Base-by-base conservation (phyloP, 176 grass and related monocot species). In the Carex parvula region DNA sequence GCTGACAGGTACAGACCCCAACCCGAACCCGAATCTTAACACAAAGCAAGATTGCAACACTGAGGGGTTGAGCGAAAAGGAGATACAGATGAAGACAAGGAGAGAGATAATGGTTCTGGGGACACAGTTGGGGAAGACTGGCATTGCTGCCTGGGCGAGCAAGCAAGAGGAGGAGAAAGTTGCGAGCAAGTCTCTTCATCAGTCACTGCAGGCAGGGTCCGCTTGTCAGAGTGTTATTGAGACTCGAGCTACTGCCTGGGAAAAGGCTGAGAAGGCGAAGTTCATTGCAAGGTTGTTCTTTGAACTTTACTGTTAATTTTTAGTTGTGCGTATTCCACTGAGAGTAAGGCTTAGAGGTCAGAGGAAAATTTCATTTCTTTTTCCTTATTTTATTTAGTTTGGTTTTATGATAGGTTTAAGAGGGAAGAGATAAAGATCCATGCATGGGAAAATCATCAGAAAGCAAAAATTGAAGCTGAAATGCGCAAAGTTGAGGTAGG, bases 391-490 rank as follows among this genome's bases (percentile, higher is more conserved):
- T 78, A 9, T 10, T 57, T 32, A 57, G 24, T 78, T 50, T 48
- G 17, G 32, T 70, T 21, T 79, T 56, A 70, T 79, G 60, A 18
- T 79, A 99, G 96, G 87, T 96, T 99, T 84, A 96, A 96, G 64
- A 91, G 87, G 5, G 97, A 99, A 88, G 93, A 99, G 67, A 99
- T 99, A 70, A 99, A 96, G 84, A 99, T 96, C 3, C 90, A 91
- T 70, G 93, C 93, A 81, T 99, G 97, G 97, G 97, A 99, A 83
- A 90, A 94, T 91, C 97, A 99, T 82, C 97, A 95, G 62, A 96
- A 95, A 88, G 97, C 97, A 53, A 89, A 95, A 91, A 99, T 91
- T 20, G 93, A 99, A 92, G 97, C 97, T 79, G 97, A 94, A 92
- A 91, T 99, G 90, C 87, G 93, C 68, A 99, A 99, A 88, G 84